Evolutionary conservation across 2,329 filamentous ascomycete species (phyloP).

Genomic region (Talaromyces sp.): DNA sequence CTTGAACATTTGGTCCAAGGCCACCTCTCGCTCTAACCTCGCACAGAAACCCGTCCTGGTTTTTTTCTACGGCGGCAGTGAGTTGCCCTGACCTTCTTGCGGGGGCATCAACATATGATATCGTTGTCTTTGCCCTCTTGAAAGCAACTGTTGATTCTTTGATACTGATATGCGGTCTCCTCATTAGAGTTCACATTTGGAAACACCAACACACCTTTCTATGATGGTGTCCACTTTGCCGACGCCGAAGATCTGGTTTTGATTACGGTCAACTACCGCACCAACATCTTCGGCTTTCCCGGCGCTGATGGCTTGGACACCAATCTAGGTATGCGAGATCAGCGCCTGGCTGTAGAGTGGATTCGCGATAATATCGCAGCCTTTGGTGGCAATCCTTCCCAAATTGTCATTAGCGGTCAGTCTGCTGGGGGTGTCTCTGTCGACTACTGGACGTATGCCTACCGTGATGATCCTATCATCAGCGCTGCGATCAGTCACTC

Average conservation of each 20-base stretch:
- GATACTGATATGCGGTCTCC: background rate
- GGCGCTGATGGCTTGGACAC: slow-evolving; percentile 51
- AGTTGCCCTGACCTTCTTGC: no score
- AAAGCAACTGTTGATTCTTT: background rate
- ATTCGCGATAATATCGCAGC: slow-evolving; percentile 70
- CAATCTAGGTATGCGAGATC: slow-evolving; percentile 70
- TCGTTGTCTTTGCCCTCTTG: background rate
- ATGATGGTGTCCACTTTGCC: slow-evolving; percentile 40
- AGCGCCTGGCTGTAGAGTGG: slow-evolving; percentile 70
- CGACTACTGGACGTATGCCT: slow-evolving; percentile 18
- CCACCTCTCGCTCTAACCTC: slow-evolving; percentile 10
- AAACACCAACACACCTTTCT: slow-evolving; percentile 36
- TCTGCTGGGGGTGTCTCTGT: slow-evolving; percentile 51
- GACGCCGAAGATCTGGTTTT: slow-evolving; percentile 59
- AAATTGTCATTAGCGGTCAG: slow-evolving; percentile 77
- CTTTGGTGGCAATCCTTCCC: slow-evolving; percentile 73
- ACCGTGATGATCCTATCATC: slow-evolving; percentile 5
- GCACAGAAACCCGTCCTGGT: slow-evolving; percentile 37
- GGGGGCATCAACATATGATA: no score
- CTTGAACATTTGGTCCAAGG: slow-evolving; percentile 13
- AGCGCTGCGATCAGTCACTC: slow-evolving; percentile 6
- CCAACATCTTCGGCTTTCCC: slow-evolving; percentile 32
- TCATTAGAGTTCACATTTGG: slow-evolving; percentile 35
- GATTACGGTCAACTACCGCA: slow-evolving; percentile 54
- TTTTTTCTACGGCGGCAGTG: slow-evolving; percentile 42